phyloP scores from a whole-genome alignment of 768 basidiomycete species.

The Boletus tylopilopsis region DNA sequence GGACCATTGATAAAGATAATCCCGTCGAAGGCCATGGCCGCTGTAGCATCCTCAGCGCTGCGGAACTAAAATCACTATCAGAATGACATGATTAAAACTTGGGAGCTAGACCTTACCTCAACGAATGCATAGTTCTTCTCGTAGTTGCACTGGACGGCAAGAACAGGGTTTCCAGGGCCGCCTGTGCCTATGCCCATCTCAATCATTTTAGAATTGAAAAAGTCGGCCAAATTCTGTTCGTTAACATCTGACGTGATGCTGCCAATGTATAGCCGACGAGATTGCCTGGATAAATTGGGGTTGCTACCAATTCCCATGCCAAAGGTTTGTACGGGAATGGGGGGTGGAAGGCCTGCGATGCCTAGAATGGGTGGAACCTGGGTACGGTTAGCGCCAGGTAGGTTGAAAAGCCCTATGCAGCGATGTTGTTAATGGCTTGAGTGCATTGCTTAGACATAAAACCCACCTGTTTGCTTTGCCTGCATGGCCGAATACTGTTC shows the following conservation, averaged over 20 bases:
- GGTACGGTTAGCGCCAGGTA: conserved; percentile 91
- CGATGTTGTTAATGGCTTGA: conserved; percentile 9
- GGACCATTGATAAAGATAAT: conserved; percentile 93
- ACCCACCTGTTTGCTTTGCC: conserved; percentile 94
- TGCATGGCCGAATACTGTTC: conserved; percentile 94
- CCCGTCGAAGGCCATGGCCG: conserved; percentile 96
- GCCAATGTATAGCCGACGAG: conserved; percentile 93
- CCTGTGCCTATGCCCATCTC: conserved; percentile 88
- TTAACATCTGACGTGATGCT: conserved; percentile 94
- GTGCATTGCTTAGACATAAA: neutral
- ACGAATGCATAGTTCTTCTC: conserved; percentile 99
- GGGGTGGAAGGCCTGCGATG: conserved; percentile 77
- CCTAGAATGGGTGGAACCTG: conserved; percentile 81
- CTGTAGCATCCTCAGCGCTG: conserved; percentile 92
- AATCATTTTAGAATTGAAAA: conserved; percentile 95
- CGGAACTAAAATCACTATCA: conserved; percentile 69
- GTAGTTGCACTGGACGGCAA: conserved; percentile 94
- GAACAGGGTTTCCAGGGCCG: conserved; percentile 82
- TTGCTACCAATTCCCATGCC: conserved; percentile 85
- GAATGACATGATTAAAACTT: neutral
- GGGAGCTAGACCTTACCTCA: conserved; percentile 57
- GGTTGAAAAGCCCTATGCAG: conserved; percentile 82
- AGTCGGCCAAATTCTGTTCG: conserved; percentile 86
- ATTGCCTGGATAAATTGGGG: conserved; percentile 89
- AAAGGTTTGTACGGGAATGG: conserved; percentile 79